Percentiles rank a stretch among this genome's conserved stretches.
phyloP scores from a whole-genome alignment of 805 yeast genomes.

The Danielia oregonensis region DNA sequence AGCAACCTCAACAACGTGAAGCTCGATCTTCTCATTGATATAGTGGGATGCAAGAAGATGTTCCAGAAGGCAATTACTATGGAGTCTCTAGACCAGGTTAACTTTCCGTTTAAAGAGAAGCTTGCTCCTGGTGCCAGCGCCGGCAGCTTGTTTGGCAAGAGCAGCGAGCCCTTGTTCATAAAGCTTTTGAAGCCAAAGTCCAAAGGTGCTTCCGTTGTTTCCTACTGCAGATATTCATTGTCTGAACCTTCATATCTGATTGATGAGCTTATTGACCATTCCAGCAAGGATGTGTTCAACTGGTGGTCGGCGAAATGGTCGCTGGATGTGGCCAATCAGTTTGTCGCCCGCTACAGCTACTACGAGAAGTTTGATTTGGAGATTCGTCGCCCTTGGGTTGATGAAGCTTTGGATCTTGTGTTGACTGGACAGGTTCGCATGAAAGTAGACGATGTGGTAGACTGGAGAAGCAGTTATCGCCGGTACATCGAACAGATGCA shows the following conservation, averaged over 20 bases:
- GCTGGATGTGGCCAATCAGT: constrained; percentile 26
- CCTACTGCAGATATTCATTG: constrained; percentile 30
- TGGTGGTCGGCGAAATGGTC: constrained; percentile 39
- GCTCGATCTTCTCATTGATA: constrained; percentile 36
- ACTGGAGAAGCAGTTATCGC: constrained; percentile 37
- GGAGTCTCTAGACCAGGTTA: constrained; percentile 25
- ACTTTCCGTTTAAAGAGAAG: constrained; percentile 25
- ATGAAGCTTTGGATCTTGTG: constrained; percentile 28
- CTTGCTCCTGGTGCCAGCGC: constrained; percentile 9
- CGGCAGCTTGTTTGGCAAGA: constrained; percentile 20
- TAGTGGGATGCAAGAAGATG: constrained; percentile 36
- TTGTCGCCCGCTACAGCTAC: constrained; percentile 29
- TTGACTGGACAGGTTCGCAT: constrained; percentile 26
- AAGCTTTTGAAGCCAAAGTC: constrained; percentile 37
- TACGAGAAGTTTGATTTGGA: constrained; percentile 29
- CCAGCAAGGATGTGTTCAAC: constrained; percentile 20
- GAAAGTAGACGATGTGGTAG: constrained; percentile 27
- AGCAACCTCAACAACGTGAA: constrained; percentile 23
- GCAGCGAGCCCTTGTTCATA: constrained; percentile 29
- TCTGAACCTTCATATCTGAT: constrained; percentile 32
- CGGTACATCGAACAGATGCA: constrained; percentile 23
- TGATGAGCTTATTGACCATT: constrained; percentile 22
- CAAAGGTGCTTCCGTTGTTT: constrained; percentile 28
- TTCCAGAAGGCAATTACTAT: constrained; percentile 30
- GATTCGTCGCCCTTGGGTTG: constrained; percentile 28